These are phyloP conservation scores for Urochloa ruziziensis DNA, from an alignment of 176 grass and related monocot species.

Conservation along the genomic window DNA sequence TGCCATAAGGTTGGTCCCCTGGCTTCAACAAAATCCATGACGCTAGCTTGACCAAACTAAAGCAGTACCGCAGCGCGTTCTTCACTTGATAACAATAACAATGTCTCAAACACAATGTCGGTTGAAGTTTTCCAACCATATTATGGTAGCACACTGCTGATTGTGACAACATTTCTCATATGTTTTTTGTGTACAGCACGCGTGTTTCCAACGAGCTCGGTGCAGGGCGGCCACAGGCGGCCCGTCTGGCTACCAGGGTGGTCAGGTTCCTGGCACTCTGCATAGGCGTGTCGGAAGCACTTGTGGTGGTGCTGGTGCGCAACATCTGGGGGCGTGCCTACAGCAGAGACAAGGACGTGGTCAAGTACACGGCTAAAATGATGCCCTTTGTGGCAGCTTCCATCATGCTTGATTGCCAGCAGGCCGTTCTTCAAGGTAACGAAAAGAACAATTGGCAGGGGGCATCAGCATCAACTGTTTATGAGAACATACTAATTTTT, in stretches of 20 bases:
- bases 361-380: conserved; percentile 30
- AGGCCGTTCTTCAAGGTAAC: conserved; percentile 60
- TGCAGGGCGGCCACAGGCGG: conserved; percentile 22
- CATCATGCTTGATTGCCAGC: conserved; percentile 45
- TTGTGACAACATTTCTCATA: too few species aligned
- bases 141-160: too few species aligned
- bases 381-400: conserved; percentile 48
- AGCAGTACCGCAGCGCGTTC: too few species aligned
- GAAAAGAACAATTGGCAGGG: too few species aligned
- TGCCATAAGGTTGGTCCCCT: conserved; percentile 45
- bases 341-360: conserved; percentile 47
- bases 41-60: too few species aligned
- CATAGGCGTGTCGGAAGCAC: conserved; percentile 26
- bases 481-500: not conserved
- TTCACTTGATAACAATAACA: too few species aligned
- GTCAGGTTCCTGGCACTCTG: conserved; percentile 24
- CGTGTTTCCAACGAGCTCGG: conserved; percentile 69
- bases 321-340: conserved; percentile 44
- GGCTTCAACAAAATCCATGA: too few species aligned
- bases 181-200: conserved; percentile 25
- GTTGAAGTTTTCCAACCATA: too few species aligned
- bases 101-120: too few species aligned
- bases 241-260: conserved; percentile 25
- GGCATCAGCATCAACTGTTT: too few species aligned
- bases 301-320: conserved; percentile 33